Conservation (phyloP, 1,139 yeast genomes). For the Taphrina pruni region DNA sequence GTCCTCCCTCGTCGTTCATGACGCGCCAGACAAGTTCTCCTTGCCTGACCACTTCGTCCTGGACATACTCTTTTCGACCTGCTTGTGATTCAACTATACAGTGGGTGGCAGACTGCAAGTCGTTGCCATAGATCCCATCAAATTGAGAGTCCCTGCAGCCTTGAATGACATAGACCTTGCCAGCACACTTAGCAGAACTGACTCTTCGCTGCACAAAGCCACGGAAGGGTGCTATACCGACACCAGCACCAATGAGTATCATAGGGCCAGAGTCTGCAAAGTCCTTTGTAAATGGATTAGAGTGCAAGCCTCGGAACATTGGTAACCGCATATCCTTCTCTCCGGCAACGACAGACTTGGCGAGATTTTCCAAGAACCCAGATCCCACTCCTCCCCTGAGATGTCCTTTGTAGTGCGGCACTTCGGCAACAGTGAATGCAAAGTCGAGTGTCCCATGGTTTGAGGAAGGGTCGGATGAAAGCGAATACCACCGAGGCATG, state of each 20-base stretch:
- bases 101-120: conserved; percentile 62
- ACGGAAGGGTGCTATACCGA: conserved; percentile 50
- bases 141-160: conserved; percentile 74
- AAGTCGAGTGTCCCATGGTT: conserved; percentile 46
- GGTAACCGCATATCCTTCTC: conserved; percentile 45
- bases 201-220: conserved; percentile 49
- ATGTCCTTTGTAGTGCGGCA: conserved; percentile 46
- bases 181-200: conserved; percentile 45
- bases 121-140: conserved; percentile 74
- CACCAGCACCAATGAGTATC: conserved; percentile 53
- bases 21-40: conserved; percentile 60
- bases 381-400: conserved; percentile 46
- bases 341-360: conserved; percentile 43
- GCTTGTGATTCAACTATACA: conserved; percentile 65
- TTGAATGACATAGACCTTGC: conserved; percentile 70
- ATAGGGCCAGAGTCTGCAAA: conserved; percentile 48
- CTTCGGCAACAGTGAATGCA: conserved; percentile 48
- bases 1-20: conserved; percentile 66
- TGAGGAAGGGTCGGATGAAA: conserved; percentile 48
- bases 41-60: conserved; percentile 66
- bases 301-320: conserved; percentile 48
- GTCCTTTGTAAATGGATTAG: conserved; percentile 48
- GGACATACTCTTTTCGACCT: conserved; percentile 71
- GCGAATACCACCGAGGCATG: conserved; percentile 49
- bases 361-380: conserved; percentile 46